These are phyloP conservation scores for Lodderomyces margitis DNA, from an alignment of 1,139 yeast species.

Conservation along the genomic window DNA sequence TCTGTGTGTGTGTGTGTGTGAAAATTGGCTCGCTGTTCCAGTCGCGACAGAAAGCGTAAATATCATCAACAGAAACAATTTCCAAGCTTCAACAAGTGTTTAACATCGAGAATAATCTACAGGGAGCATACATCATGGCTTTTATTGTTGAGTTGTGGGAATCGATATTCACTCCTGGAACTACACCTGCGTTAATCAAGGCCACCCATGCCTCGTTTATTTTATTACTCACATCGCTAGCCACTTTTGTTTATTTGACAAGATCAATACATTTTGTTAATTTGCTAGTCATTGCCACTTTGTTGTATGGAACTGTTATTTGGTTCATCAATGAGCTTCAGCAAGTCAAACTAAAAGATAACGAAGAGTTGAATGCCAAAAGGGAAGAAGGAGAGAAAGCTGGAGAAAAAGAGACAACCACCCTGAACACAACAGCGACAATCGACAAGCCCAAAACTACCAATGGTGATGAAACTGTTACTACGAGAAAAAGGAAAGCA, in stretches of 20 bases:
- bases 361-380: slow-evolving; percentile 18
- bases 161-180: slow-evolving; percentile 91
- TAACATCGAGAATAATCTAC: neutral
- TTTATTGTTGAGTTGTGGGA: slow-evolving; percentile 80
- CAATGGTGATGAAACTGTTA: neutral
- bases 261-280: slow-evolving; percentile 75
- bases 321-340: slow-evolving; percentile 85
- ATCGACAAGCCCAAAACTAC: neutral
- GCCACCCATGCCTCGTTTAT: slow-evolving; percentile 51
- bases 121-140: neutral
- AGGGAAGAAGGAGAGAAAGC: slow-evolving; percentile 11
- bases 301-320: slow-evolving; percentile 75
- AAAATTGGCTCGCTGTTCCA: too few species aligned
- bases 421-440: neutral
- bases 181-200: slow-evolving; percentile 77
- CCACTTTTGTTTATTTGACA: slow-evolving; percentile 59
- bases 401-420: neutral
- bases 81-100: slow-evolving; percentile 16
- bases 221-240: slow-evolving; percentile 43
- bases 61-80: too few species aligned
- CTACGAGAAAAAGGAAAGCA: slow-evolving; percentile 13
- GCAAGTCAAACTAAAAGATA: slow-evolving; percentile 38
- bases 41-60: neutral
- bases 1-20: too few species aligned
- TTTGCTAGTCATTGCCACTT: slow-evolving; percentile 63